Evolutionary conservation across 768 basidiomycete genomes (phyloP), one percentile per base, ranked within the genome.

Genomic region (Agaricus blazei): DNA sequence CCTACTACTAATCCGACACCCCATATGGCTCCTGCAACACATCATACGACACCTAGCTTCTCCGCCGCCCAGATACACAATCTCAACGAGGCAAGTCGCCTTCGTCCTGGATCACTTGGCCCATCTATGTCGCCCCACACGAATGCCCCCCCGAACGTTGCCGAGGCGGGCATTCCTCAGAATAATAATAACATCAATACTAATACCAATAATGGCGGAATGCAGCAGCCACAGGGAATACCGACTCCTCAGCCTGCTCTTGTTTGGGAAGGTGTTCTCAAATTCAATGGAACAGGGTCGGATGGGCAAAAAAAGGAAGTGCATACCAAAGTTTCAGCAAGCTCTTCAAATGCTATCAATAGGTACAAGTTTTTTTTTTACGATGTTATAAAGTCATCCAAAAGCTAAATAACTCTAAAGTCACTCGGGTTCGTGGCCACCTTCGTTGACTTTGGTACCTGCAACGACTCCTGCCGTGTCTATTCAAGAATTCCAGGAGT

Each of bases 401-500:
- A 24, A 37, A 9, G 4, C 27, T n/a, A 48, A 28, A 42, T n/a
- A 1, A 31, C 48, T 29, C 28, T 29, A 9, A 61, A 88, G 86
- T 51, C 79, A 67, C 44, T 58, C 74, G 6, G 72, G 79, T 2
- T 77, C 72, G 0, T 87, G 84, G 85, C 85, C 86, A 1, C 52
- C 59, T 7, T 60, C 62, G 3, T 59, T 87, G 59, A 60, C 65
- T 1, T 65, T 85, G 6, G 67, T 65, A 14, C 68, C 76, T 6
- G 70, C 76, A 24, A 67, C 68, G 41, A 74, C 78, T 41, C 73
- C 69, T 3, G 64, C 73, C 0, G 73, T 79, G 9, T 59, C 81
- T 0, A 34, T 61, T 3, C 3, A 43, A 1, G 76, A 79, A 8
- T 64, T 87, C 9, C 70, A 70, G 40, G 48, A 58, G 2, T 87